phyloP scores from a whole-genome alignment of 495 filamentous ascomycete genomes.

The Endocarpon pusillum region DNA sequence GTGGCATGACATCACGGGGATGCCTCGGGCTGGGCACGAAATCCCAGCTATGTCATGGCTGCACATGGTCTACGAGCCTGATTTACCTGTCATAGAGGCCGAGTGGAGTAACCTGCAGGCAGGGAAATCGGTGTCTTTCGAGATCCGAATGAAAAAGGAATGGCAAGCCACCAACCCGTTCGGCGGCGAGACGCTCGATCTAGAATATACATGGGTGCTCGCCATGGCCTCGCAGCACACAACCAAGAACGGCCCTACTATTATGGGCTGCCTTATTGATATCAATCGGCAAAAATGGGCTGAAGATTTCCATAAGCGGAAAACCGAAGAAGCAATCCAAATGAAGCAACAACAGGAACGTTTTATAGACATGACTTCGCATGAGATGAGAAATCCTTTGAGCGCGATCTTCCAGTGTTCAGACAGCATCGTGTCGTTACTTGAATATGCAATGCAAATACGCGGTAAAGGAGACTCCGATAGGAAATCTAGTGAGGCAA shows the following conservation, averaged over 20 bases:
- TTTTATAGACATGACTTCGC: conserved; percentile 78
- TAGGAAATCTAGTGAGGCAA: too few relatives aligned
- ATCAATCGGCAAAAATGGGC: conserved; percentile 30
- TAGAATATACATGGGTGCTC: conserved; percentile 52
- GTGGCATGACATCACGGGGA: conserved; percentile 49
- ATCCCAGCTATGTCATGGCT: conserved; percentile 49
- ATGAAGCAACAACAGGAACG: conserved; percentile 57
- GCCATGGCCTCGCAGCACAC: conserved; percentile 56
- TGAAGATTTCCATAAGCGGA: conserved; percentile 34
- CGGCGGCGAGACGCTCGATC: conserved; percentile 27
- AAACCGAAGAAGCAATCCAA: conserved; percentile 45
- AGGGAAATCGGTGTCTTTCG: conserved; percentile 37
- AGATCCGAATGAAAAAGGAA: conserved; percentile 49
- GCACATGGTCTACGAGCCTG: conserved; percentile 43
- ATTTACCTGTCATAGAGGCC: conserved; percentile 30
- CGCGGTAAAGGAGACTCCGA: too few relatives aligned
- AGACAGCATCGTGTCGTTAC: conserved; percentile 43
- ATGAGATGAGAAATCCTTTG: conserved; percentile 75
- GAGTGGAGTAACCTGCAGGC: conserved; percentile 40
- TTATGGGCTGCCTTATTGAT: too few relatives aligned
- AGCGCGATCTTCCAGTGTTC: conserved; percentile 67
- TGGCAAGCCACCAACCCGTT: conserved; percentile 39
- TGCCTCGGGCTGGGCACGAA: conserved; percentile 30
- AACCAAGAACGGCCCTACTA: too few relatives aligned
- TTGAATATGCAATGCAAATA: conserved; percentile 30